phyloP scores from a whole-genome alignment of 495 filamentous ascomycete species.

The Aspergillus diversus region DNA sequence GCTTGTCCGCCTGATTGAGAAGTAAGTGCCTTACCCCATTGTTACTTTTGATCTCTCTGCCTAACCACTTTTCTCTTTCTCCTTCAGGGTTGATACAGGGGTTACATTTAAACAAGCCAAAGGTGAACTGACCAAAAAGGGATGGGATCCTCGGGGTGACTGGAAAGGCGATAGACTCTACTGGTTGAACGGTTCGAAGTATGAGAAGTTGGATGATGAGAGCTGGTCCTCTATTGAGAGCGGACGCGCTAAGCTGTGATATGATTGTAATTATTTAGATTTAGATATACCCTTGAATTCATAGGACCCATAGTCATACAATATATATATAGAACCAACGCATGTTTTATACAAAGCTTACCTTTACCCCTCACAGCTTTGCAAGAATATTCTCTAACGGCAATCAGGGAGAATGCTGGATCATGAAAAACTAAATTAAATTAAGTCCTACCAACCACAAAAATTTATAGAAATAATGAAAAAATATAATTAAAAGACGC shows the following conservation, averaged over 20 bases:
- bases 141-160: constrained; percentile 45
- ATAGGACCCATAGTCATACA: too few relatives aligned
- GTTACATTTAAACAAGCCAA: constrained; percentile 59
- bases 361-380: too few relatives aligned
- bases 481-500: too few relatives aligned
- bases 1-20: constrained; percentile 52
- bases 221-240: constrained; percentile 51
- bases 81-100: constrained; percentile 48
- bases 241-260: constrained; percentile 51
- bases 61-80: background rate
- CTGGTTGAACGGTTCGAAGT: constrained; percentile 50
- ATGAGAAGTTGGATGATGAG: constrained; percentile 41
- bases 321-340: too few relatives aligned
- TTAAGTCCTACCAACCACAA: too few relatives aligned
- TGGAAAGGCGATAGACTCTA: constrained; percentile 47
- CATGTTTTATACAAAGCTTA: too few relatives aligned
- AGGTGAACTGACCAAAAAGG: constrained; percentile 48
- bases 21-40: constrained; percentile 36
- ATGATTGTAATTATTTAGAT: background rate
- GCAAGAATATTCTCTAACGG: too few relatives aligned
- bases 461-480: too few relatives aligned
- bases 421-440: too few relatives aligned
- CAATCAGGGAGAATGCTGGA: too few relatives aligned
- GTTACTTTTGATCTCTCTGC: background rate
- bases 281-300: background rate